A percentile compares a stretch with the other conserved stretches of the same genome.
These are phyloP conservation scores for Phaffia tasmanica DNA, from an alignment of 768 basidiomycete genomes.

Conservation along the genomic window DNA sequence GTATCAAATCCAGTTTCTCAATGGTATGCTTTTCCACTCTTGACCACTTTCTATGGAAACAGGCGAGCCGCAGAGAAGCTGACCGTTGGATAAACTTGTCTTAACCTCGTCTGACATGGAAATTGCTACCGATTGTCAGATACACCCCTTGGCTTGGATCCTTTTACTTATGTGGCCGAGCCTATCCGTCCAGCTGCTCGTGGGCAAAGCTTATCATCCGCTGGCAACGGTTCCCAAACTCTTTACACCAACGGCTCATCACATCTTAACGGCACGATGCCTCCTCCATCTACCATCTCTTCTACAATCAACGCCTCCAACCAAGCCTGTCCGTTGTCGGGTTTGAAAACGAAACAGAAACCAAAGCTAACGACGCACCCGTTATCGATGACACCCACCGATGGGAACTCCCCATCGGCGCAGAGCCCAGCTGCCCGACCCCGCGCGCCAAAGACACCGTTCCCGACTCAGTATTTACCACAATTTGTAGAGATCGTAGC, in stretches of 20 bases:
- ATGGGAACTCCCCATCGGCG: neutral
- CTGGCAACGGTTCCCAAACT: conserved; percentile 20
- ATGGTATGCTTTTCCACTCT: conserved; percentile 49
- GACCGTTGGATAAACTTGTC: neutral
- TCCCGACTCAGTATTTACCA: conserved; percentile 57
- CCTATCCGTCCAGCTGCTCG: conserved; percentile 39
- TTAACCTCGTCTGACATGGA: neutral
- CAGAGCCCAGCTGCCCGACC: conserved; percentile 43
- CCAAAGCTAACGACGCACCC: conserved; percentile 17
- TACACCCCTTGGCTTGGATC: conserved; percentile 59
- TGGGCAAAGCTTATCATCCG: conserved; percentile 35
- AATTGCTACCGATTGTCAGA: conserved; percentile 43
- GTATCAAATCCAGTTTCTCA: conserved; percentile 70
- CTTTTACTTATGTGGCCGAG: conserved; percentile 59
- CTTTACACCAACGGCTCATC: conserved; percentile 29
- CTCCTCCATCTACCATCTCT: conserved; percentile 7
- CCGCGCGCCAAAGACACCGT: conserved; percentile 33
- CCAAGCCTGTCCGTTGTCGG: conserved; percentile 2
- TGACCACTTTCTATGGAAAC: neutral
- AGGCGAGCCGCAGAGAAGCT: too few relatives aligned
- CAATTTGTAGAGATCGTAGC: conserved; percentile 51
- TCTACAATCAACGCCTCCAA: neutral
- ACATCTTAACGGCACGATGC: conserved; percentile 34
- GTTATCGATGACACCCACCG: neutral
- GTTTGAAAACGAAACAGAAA: conserved; percentile 21